These are phyloP conservation scores for Ocimum tenuiflorum DNA, from an alignment of 257 asterid genomes.

Conservation along the genomic window DNA sequence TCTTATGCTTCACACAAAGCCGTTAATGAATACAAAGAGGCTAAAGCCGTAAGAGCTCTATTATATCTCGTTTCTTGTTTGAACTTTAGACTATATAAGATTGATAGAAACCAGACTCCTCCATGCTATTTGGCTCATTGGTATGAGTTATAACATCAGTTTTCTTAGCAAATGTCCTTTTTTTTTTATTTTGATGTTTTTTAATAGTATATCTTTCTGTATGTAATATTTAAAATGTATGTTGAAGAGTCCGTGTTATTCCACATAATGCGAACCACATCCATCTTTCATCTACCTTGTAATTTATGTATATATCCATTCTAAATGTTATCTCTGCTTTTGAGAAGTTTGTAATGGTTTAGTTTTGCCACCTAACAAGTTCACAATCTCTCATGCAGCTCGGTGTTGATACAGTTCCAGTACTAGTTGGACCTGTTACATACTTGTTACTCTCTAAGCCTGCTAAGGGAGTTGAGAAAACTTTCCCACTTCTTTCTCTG, in stretches of 20 bases:
- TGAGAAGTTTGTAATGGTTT: neutral
- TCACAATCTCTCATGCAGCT: slow-evolving; percentile 46
- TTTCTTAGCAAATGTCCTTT: neutral
- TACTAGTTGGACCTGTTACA: slow-evolving; percentile 90
- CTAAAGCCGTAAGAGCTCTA: slow-evolving; percentile 55
- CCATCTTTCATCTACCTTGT: neutral
- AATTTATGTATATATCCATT: neutral
- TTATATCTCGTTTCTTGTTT: neutral
- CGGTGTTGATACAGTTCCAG: slow-evolving; percentile 84
- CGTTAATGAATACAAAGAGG: slow-evolving; percentile 85
- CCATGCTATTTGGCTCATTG: neutral
- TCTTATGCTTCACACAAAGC: slow-evolving; percentile 92
- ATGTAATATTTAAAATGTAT: neutral
- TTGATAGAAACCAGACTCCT: neutral
- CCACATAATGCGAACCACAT: neutral
- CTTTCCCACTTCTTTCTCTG: slow-evolving; percentile 70
- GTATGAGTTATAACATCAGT: neutral
- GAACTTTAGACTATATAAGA: neutral
- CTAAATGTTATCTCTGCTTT: neutral
- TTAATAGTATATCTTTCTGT: neutral
- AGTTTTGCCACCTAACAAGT: slow-evolving; percentile 5
- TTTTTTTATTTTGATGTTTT: neutral
- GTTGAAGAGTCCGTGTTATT: neutral
- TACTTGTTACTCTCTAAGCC: slow-evolving; percentile 33
- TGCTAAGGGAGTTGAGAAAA: slow-evolving; percentile 91